Conservation (phyloP, 495 filamentous ascomycete genomes). For the Hyaloscypha variabilis region DNA sequence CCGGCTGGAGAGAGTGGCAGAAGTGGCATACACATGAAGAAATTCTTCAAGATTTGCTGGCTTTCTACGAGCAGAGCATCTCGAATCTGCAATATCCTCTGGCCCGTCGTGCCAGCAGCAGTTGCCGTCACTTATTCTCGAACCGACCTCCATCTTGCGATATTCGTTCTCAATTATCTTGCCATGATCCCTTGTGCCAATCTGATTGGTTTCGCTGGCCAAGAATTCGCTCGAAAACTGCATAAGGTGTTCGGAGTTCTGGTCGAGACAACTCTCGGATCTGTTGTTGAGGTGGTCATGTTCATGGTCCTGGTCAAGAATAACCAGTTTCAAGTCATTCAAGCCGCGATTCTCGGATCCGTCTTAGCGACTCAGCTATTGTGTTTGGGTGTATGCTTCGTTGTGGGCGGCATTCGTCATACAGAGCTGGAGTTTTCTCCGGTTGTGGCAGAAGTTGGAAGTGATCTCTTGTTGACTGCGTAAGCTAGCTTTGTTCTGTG, state of each 20-base stretch:
- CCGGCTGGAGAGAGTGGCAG: constrained; percentile 61
- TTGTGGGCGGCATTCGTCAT: constrained; percentile 69
- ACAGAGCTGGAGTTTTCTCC: constrained; percentile 72
- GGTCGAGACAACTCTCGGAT: constrained; percentile 74
- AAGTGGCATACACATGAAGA: constrained; percentile 58
- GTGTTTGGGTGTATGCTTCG: constrained; percentile 78
- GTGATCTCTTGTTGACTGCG: constrained; percentile 79
- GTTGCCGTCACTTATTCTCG: constrained; percentile 66
- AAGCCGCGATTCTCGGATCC: constrained; percentile 80
- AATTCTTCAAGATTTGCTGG: constrained; percentile 64
- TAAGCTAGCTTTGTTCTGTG: constrained; percentile 33
- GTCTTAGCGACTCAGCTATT: constrained; percentile 78
- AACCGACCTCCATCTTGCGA: constrained; percentile 60
- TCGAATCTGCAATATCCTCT: constrained; percentile 54
- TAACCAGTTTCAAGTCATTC: constrained; percentile 62
- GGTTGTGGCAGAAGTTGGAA: constrained; percentile 79
- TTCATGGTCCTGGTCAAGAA: constrained; percentile 70
- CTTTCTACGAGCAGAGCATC: constrained; percentile 30
- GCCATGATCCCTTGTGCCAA: constrained; percentile 91
- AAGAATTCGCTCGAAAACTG: constrained; percentile 78
- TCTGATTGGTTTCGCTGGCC: constrained; percentile 81
- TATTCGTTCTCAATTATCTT: constrained; percentile 74
- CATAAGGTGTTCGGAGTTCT: constrained; percentile 78
- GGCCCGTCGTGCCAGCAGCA: constrained; percentile 73
- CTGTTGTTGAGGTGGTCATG: constrained; percentile 80